Evolutionary conservation across 2,329 filamentous ascomycete species (phyloP).

Genomic region (Dactylellina parvicollis): DNA sequence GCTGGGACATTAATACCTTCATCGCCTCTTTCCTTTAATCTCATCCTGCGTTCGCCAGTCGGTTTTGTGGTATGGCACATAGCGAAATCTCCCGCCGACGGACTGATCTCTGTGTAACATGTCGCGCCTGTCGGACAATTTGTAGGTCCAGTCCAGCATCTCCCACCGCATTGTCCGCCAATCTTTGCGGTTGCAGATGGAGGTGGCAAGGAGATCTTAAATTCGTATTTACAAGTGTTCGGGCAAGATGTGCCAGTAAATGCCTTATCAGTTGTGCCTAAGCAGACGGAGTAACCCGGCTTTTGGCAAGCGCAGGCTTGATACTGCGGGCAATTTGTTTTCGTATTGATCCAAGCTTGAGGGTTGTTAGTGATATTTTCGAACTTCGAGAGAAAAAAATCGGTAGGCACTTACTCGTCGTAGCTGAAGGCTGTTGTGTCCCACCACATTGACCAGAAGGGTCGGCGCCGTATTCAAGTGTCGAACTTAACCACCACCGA

Average conservation of each 20-base stretch:
- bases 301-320: constrained; percentile 35
- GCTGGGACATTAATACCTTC: constrained; percentile 44
- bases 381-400: neutral
- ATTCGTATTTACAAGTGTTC: constrained; percentile 35
- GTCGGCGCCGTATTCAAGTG: constrained; percentile 22
- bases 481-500: constrained; percentile 24
- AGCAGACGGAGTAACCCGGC: constrained; percentile 23
- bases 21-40: constrained; percentile 19
- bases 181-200: constrained; percentile 40
- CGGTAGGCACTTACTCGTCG: constrained; percentile 19
- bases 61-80: constrained; percentile 41
- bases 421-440: neutral
- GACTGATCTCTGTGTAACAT: constrained; percentile 35
- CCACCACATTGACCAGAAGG: constrained; percentile 50
- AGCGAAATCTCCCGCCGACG: constrained; percentile 32
- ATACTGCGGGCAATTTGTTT: constrained; percentile 25
- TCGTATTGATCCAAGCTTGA: constrained; percentile 15
- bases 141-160: constrained; percentile 45
- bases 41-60: neutral
- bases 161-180: constrained; percentile 47
- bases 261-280: constrained; percentile 5
- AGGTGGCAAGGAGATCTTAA: constrained; percentile 6
- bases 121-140: constrained; percentile 37
- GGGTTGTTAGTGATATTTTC: neutral
- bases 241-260: constrained; percentile 29